These are phyloP conservation scores for Leccinum aurantiacum DNA, from an alignment of 768 basidiomycete genomes.

Conservation along the genomic window DNA sequence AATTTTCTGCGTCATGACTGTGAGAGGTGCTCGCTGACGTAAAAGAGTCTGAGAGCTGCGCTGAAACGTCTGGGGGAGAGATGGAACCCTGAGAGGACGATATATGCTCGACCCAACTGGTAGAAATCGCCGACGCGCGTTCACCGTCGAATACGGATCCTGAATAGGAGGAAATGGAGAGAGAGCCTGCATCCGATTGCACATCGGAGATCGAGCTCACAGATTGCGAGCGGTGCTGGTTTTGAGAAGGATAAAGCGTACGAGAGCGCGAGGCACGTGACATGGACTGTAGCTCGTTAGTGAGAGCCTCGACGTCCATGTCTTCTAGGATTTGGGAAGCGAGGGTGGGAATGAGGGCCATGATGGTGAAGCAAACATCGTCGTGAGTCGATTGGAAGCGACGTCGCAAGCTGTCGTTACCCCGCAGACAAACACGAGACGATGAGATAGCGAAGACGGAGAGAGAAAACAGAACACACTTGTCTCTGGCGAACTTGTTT, in stretches of 20 bases:
- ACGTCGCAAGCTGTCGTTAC: slow-evolving; percentile 53
- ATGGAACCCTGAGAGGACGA: slow-evolving; percentile 17
- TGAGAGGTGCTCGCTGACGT: slow-evolving; percentile 37
- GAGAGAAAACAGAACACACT: slow-evolving; percentile 31
- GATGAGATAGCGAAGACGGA: neutral
- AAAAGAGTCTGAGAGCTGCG: slow-evolving; percentile 43
- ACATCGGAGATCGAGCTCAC: slow-evolving; percentile 40
- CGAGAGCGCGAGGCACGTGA: slow-evolving; percentile 36
- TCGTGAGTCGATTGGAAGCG: slow-evolving; percentile 78
- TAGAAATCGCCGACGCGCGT: slow-evolving; percentile 35
- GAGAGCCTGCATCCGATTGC: slow-evolving; percentile 45
- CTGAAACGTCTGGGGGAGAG: slow-evolving; percentile 10
- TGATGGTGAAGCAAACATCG: slow-evolving; percentile 72
- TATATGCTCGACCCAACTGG: slow-evolving; percentile 48
- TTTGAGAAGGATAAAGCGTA: slow-evolving; percentile 11
- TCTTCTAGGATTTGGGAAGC: slow-evolving; percentile 61
- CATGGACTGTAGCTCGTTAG: slow-evolving; percentile 50
- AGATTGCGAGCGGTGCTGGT: slow-evolving; percentile 30
- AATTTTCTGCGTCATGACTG: slow-evolving; percentile 21
- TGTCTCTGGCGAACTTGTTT: slow-evolving; percentile 62
- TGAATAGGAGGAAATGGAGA: slow-evolving; percentile 41
- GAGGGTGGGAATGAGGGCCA: slow-evolving; percentile 68
- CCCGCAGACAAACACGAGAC: slow-evolving; percentile 4
- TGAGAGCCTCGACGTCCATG: slow-evolving; percentile 77
- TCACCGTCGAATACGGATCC: slow-evolving; percentile 39